Percentiles rank a stretch among this genome's conserved stretches.
phyloP scores from a whole-genome alignment of 148 eudicot genomes.

The Chenopodium formosanum region DNA sequence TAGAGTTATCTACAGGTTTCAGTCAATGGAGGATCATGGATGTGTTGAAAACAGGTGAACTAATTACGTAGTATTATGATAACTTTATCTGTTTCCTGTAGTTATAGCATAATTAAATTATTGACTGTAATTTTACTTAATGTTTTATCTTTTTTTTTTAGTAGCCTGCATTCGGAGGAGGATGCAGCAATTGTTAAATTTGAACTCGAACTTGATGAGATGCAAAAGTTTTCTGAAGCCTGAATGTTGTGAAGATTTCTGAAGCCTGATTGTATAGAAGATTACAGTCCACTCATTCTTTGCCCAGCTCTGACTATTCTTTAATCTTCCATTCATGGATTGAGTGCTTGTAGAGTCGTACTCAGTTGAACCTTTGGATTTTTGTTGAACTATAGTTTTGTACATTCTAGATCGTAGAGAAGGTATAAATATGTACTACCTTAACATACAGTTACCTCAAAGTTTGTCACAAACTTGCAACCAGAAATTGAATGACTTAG shows the following conservation, averaged over 20 bases:
- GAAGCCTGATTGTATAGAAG: not conserved
- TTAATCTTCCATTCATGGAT: not conserved
- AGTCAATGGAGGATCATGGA: conserved; percentile 23
- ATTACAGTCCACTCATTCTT: not conserved
- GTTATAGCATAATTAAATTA: not conserved
- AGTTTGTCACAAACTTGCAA: not conserved
- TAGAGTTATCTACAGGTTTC: conserved; percentile 31
- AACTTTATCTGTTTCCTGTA: not conserved
- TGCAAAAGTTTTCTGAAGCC: conserved; percentile 11
- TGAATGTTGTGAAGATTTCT: not conserved
- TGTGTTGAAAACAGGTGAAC: conserved; percentile 27
- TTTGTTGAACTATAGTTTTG: not conserved
- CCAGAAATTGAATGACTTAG: not conserved
- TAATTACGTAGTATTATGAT: not conserved
- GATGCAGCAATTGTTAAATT: not conserved
- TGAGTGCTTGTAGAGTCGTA: not conserved
- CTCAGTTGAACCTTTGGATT: not conserved
- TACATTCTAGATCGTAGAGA: not conserved
- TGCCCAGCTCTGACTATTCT: not conserved
- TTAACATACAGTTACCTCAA: not conserved
- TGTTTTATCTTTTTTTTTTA: not conserved
- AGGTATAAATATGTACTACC: not conserved
- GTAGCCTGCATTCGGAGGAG: not conserved
- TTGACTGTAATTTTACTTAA: not conserved
- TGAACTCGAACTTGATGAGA: conserved; percentile 24